Base-by-base conservation (phyloP, 1,284 basidiomycete species). In the Schizophyllum commune region DNA sequence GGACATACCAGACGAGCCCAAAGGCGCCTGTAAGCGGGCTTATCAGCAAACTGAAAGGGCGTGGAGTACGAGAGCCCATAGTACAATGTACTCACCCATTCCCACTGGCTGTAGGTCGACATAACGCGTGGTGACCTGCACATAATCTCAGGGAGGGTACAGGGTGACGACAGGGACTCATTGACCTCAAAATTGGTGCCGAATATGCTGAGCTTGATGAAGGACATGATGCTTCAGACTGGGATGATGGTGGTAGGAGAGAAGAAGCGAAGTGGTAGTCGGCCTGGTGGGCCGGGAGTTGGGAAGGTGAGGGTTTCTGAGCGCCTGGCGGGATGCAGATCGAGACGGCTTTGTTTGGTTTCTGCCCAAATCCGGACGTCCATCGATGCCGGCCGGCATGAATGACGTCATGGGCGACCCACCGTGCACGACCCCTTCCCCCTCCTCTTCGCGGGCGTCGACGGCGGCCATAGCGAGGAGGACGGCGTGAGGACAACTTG, bases 41-140 rank as follows among this genome's bases (percentile, higher is more conserved):
- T 59, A 8, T 47, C 39, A 47, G 39, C 39, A 47, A 47, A 8
- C 39, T 4, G 8, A 4, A 17, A 47, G 39, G 52, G 65, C 60
- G 68, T 52, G 32, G 61, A 61, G 61, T 21, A 62, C 32, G 56
- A 47, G 57, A 55, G 65, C 70, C 62, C 55, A 58, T 60, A 59
- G 61, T 71, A 72, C 63, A 59, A 64, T 58, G 58, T 61, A 79
- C 85, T 77, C 69, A 88, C 92, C 96, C 96, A 99, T 99, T 75
- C 96, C 97, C 56, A 99, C 96, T n/a, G 96, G 96, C 74, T 99
- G 97, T 22, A 99, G 88, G 80, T 99, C 96, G 73, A 97, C 92
- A 92, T 99, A 99, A 70, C 96, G 87, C 62, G 94, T 97, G 19
- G 95, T 97, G 60, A 98, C 95, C 88, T 98, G 75, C 63, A 72